A percentile compares a stretch with the other conserved stretches of the same genome.
phyloP scores from a whole-genome alignment of 805 yeast genomes.

The Blastobotrys mokoenaii region DNA sequence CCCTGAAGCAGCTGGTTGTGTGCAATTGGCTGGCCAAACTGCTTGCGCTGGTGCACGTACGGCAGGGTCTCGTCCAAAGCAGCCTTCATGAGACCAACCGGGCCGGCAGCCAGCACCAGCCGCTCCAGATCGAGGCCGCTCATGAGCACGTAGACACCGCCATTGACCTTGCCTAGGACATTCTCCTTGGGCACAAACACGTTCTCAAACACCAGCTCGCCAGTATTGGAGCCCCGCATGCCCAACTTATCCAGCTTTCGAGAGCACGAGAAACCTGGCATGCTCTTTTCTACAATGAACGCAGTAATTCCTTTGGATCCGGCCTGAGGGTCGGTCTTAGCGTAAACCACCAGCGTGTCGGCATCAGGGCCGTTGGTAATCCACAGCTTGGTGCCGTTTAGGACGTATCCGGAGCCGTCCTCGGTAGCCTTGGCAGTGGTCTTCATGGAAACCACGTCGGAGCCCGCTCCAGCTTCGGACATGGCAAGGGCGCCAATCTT shows the following conservation, averaged over 20 bases:
- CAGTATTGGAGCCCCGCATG: constrained; percentile 29
- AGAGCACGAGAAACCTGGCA: constrained; percentile 24
- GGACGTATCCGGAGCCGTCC: constrained; percentile 22
- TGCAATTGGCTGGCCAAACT: constrained; percentile 27
- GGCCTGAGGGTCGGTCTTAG: constrained; percentile 26
- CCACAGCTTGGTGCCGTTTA: constrained; percentile 29
- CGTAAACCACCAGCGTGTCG: constrained; percentile 25
- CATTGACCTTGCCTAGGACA: constrained; percentile 23
- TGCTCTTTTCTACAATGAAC: constrained; percentile 24
- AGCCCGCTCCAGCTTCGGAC: constrained; percentile 29
- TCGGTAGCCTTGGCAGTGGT: constrained; percentile 23
- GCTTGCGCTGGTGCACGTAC: constrained; percentile 26
- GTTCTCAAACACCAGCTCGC: constrained; percentile 27
- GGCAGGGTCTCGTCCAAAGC: constrained; percentile 27
- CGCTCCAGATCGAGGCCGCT: constrained; percentile 27
- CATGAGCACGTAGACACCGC: constrained; percentile 28
- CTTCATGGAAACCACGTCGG: constrained; percentile 27
- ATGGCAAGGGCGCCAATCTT: constrained; percentile 28
- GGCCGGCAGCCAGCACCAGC: constrained; percentile 27
- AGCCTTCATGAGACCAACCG: constrained; percentile 26
- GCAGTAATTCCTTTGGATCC: constrained; percentile 27
- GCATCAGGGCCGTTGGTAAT: constrained; percentile 30
- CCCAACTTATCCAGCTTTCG: constrained; percentile 29
- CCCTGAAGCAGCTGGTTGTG: constrained; percentile 27
- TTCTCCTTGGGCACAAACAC: constrained; percentile 27